A percentile compares a stretch with the other conserved stretches of the same genome.
Evolutionary conservation across 2,329 filamentous ascomycete genomes (phyloP).

Genomic region (Claviceps pusilla): DNA sequence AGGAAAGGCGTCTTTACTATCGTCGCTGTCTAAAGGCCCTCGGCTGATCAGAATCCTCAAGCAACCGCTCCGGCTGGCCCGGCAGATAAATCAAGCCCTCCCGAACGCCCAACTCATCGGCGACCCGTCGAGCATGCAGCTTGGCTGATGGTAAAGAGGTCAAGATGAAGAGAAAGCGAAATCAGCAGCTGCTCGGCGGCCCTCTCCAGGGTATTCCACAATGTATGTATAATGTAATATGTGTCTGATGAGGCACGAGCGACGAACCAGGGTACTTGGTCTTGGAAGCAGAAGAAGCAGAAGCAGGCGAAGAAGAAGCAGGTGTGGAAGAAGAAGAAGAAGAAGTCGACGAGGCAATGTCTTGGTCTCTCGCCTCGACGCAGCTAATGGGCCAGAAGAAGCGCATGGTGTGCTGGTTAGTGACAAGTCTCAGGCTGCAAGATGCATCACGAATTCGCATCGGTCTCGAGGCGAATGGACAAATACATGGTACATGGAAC

Average conservation of each 20-base stretch:
- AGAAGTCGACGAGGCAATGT: background rate
- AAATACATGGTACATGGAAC: no score
- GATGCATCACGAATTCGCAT: no score
- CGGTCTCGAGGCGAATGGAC: no score
- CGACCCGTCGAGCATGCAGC: slow-evolving; percentile 41
- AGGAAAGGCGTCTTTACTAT: slow-evolving; percentile 29
- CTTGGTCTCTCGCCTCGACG: slow-evolving; percentile 18
- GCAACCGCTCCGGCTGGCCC: slow-evolving; percentile 34
- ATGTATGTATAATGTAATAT: background rate
- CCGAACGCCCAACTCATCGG: slow-evolving; percentile 30
- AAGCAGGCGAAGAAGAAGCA: no score
- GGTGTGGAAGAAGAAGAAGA: background rate
- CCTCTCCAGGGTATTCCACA: background rate
- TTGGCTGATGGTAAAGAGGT: slow-evolving; percentile 26
- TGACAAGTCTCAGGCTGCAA: no score
- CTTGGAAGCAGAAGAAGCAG: background rate
- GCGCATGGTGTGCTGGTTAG: no score
- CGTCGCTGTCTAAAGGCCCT: slow-evolving; percentile 41
- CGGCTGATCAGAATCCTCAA: slow-evolving; percentile 44
- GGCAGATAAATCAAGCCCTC: slow-evolving; percentile 42
- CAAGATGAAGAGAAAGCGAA: background rate
- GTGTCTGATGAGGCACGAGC: background rate
- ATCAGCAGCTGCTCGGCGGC: background rate
- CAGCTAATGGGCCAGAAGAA: slow-evolving; percentile 8
- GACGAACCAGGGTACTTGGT: slow-evolving; percentile 23